Evolutionary conservation across 352 stramenopile genomes (phyloP).

Genomic region (Phytophthora cactorum): DNA sequence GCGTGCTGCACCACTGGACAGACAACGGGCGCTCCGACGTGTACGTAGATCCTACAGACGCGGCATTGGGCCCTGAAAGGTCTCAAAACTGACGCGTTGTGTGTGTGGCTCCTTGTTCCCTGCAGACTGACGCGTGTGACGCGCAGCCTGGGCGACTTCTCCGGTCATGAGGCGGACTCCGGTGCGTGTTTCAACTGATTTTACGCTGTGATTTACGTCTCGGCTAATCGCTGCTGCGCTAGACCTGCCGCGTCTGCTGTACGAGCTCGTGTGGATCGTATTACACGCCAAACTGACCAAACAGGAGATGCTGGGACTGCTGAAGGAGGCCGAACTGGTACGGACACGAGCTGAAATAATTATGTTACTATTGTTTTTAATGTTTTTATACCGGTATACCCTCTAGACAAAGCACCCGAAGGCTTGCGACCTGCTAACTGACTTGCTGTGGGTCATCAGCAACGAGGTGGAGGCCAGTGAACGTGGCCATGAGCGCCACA

Average conservation of each 20-base stretch:
- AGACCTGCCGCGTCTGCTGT: slow-evolving; percentile 73
- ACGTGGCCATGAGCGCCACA: slow-evolving; percentile 69
- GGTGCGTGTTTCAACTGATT: slow-evolving; percentile 28
- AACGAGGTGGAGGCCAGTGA: slow-evolving; percentile 83
- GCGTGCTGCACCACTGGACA: slow-evolving; percentile 65
- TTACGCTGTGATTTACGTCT: neutral
- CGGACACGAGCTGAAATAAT: neutral
- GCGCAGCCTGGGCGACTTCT: slow-evolving; percentile 46
- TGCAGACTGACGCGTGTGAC: slow-evolving; percentile 47
- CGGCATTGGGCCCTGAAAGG: neutral
- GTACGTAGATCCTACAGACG: slow-evolving; percentile 41
- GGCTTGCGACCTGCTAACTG: slow-evolving; percentile 63
- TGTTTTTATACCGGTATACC: neutral
- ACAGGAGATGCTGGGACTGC: slow-evolving; percentile 70
- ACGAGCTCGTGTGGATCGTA: slow-evolving; percentile 82
- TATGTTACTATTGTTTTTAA: neutral
- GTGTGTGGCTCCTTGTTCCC: neutral
- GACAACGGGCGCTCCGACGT: slow-evolving; percentile 61
- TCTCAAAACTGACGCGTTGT: slow-evolving; percentile 15
- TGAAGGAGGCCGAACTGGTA: slow-evolving; percentile 76
- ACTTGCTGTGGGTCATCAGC: slow-evolving; percentile 77
- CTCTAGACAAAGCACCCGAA: slow-evolving; percentile 34
- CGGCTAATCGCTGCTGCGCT: neutral
- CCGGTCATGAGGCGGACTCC: slow-evolving; percentile 29
- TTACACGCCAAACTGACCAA: slow-evolving; percentile 72